A percentile compares a stretch with the other conserved stretches of the same genome.
These are phyloP conservation scores for Akanthomyces uredinophilus DNA, from an alignment of 2,329 filamentous ascomycete genomes.

Conservation along the genomic window DNA sequence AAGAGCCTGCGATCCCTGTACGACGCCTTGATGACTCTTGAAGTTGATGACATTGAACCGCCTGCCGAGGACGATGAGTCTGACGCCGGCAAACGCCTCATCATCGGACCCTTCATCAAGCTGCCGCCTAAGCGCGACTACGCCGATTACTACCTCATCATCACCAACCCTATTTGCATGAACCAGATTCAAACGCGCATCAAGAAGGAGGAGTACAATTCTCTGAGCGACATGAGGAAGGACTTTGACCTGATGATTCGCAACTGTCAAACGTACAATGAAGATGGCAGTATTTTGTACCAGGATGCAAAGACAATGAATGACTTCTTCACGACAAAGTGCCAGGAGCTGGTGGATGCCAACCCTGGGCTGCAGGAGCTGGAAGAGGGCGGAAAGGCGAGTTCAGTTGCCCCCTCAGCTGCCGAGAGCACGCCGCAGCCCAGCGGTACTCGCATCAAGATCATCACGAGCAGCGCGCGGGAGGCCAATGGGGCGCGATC, in stretches of 20 bases:
- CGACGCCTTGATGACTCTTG: constrained; percentile 75
- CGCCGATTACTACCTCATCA: constrained; percentile 92
- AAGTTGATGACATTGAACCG: constrained; percentile 66
- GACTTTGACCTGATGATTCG: constrained; percentile 81
- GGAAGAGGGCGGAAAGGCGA: constrained; percentile 41
- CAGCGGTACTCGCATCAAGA: constrained; percentile 62
- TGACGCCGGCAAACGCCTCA: constrained; percentile 62
- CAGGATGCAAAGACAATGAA: constrained; percentile 90
- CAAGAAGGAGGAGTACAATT: constrained; percentile 89
- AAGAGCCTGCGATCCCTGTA: constrained; percentile 71
- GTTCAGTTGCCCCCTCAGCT: constrained; percentile 46
- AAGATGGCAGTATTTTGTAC: constrained; percentile 88
- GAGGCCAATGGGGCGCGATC: constrained; percentile 36
- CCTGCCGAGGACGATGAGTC: constrained; percentile 53
- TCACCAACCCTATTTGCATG: constrained; percentile 90
- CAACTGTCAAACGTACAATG: constrained; percentile 95
- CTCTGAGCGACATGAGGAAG: constrained; percentile 70
- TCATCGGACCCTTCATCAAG: constrained; percentile 92
- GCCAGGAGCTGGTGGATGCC: constrained; percentile 48
- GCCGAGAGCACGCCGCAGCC: constrained; percentile 62
- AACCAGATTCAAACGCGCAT: constrained; percentile 92
- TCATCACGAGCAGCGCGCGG: constrained; percentile 45
- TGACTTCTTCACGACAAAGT: constrained; percentile 52
- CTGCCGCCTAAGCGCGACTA: constrained; percentile 85
- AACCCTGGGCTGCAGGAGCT: constrained; percentile 52